Conservation (phyloP, 2,329 filamentous ascomycete genomes). For the Setomelanomma holmii region DNA sequence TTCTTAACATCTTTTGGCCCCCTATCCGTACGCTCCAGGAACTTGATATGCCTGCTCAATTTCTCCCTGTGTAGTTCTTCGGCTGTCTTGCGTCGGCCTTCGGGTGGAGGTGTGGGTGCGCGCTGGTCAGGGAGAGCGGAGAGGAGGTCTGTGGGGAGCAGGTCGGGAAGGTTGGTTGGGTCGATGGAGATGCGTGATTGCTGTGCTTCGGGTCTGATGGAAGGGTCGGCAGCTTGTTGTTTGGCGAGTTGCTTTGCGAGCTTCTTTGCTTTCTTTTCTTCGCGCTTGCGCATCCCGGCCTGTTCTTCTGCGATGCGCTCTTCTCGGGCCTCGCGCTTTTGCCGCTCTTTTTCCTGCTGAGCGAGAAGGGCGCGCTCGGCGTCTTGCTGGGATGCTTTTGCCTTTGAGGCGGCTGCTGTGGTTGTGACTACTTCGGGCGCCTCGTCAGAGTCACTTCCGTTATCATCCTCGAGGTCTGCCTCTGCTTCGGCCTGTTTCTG, state of each 20-base stretch:
- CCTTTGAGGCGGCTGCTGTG: constrained; percentile 37
- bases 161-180: constrained; percentile 53
- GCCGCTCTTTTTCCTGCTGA: constrained; percentile 36
- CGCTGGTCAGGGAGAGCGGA: constrained; percentile 54
- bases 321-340: constrained; percentile 39
- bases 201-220: constrained; percentile 2
- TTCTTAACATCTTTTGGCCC: constrained; percentile 58
- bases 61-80: constrained; percentile 53
- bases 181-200: constrained; percentile 18
- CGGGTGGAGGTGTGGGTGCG: constrained; percentile 54
- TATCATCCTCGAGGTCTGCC: constrained; percentile 28
- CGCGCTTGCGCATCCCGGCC: constrained; percentile 39
- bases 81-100: constrained; percentile 21
- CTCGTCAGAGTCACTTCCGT: constrained; percentile 45
- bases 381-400: constrained; percentile 36
- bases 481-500: background rate
- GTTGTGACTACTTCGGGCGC: constrained; percentile 48
- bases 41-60: constrained; percentile 56
- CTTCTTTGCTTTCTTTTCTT: constrained; percentile 40
- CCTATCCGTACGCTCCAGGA: constrained; percentile 57
- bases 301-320: constrained; percentile 42
- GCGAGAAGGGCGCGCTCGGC: constrained; percentile 38
- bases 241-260: constrained; percentile 25
- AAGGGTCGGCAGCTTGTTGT: constrained; percentile 14
- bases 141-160: constrained; percentile 61